Base-by-base conservation (phyloP, 768 basidiomycete genomes). In the Rhizopogon sp. region DNA sequence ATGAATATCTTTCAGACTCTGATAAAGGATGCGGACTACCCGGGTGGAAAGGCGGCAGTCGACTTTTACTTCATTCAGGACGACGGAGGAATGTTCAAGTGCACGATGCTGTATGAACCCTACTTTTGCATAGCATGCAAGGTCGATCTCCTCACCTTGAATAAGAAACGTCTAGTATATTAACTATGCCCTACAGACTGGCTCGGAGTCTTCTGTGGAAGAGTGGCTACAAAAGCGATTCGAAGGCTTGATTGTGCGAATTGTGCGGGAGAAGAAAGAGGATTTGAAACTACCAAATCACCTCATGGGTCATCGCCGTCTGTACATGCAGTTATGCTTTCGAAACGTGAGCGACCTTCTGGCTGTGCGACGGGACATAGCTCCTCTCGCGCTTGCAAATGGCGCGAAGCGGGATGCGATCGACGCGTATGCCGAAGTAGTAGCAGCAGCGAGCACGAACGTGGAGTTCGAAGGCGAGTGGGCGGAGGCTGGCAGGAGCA, bases 61-160 rank as follows among this genome's bases (percentile, higher is more conserved):
- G 94, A 99, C 62, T 96, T 84, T 62, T 98, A 96, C 68, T 98
- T 99, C 65, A 93, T 99, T 59, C 87, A 98, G 73, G 95, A 98
- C 64, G 94, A 98, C 56, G 97, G 97, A 5, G 83, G 83, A 25
- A 90, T 90, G 85, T 98, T 99, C 80, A 99, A 98, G 70, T 86
- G 84, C 60, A 98, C 96, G 5, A 78, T 88, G 58, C 80, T 83
- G 54, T 96, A 95, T 65, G 96, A 98, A 65, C 96, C 97, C 0
- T 98, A 99, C 70, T 97, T 99, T 66, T 80, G 78, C 57, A 90
- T 98, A 55, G 88, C 87, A 3, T 95, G 92, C 83, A 90, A 96
- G 77, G 96, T 93, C 50, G 53, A 80, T 69, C n/a, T 50, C 28
- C 43, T 39, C 35, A 11, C 37, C 39, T 10, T 46, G 16, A 39